Evolutionary conservation across 2,329 filamentous ascomycete genomes (phyloP), one percentile per base, ranked within the genome.

Genomic region (Aspergillus carbonarius): DNA sequence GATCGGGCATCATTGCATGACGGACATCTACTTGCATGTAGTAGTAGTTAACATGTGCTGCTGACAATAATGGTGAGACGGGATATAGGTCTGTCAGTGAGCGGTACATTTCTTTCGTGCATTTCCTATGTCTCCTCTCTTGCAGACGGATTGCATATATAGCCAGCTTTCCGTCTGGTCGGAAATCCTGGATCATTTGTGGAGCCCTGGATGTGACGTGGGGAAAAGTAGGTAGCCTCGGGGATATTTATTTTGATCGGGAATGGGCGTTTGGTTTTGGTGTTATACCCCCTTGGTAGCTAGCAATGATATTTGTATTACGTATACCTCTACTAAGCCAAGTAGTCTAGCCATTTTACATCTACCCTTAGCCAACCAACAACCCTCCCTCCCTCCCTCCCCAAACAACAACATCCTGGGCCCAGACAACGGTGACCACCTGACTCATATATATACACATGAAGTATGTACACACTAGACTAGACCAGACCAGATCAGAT

Each of bases 1-100:
- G 69, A 23, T 73, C 74, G n/a, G 70, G 74, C 5, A 72, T 76
- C 55, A 68, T 74, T 58, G 73, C 70, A 44, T 76, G 58, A 71
- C 25, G 6, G n/a, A 17, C 39, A 23, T 15, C 23, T 42, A 23
- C 39, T 18, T 23, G 18, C 39, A 42, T 23, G 17, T 42, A 23
- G 7, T 42, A n/a, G n/a, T 17, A 2, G 17, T 23, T 42, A 15
- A 42, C 13, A 42, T 42, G 39, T 20, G 39, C 6, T 42, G 39
- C 39, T 42, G 20, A 23, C 39, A 12, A 42, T 42, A 42, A 42
- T 42, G 39, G 18, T 42, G 17, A 42, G n/a, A 42, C 13, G n/a
- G 39, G 39, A 42, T 42, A 42, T 42, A 42, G 13, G 39, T 42
- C 23, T 42, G 18, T 20, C 4, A 13, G 18, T 13, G 13, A 18